Evolutionary conservation across 805 yeast genomes (phyloP), one percentile per base, ranked within the genome.

Genomic region (Barnettozyma sucrosica): DNA sequence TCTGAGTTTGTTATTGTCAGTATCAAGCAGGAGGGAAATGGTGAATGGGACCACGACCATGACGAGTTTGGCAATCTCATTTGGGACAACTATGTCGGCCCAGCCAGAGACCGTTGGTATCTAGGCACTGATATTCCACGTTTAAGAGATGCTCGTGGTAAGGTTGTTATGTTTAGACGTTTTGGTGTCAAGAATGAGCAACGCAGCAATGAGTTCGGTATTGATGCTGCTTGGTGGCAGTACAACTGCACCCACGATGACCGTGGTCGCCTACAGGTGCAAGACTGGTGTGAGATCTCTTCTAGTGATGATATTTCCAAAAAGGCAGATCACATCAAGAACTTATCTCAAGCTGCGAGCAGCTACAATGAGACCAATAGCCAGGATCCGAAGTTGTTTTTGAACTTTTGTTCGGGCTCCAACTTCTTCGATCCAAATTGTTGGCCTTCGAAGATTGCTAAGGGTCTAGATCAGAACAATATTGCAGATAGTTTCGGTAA

Each of bases 371-470:
- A 63, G 13, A 70, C 77, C 43, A 62, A 69, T 47, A 53, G 66
- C 23, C 64, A 65, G 48, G 75, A 74, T 51, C 69, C 76, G 43
- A 84, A 82, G 63, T 66, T 85, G 53, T 85, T 77, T 56, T 66
- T 85, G 51, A 85, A 85, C 67, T 85, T 83, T 63, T 80, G 88
- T 49, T 76, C 89, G 1, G 92, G 84, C 16, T 74, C 89, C 39
- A 82, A 82, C 65, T 82, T 84, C 62, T 82, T 81, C 64, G 79
- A 83, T 64, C 79, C 72, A 44, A 72, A 69, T 41, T 84, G 88
- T 64, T 85, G 93, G 93, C 93, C 93, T 1, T 72, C 75, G 49
- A 71, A 75, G 54, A 78, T 85, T 51, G 79, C 89, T 18, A 67
- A 72, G 47, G 80, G 79, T 47, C 67, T 79, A 65, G 55, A 58